phyloP scores from a whole-genome alignment of 306 rosid genomes.

The Dalbergia cultrata region DNA sequence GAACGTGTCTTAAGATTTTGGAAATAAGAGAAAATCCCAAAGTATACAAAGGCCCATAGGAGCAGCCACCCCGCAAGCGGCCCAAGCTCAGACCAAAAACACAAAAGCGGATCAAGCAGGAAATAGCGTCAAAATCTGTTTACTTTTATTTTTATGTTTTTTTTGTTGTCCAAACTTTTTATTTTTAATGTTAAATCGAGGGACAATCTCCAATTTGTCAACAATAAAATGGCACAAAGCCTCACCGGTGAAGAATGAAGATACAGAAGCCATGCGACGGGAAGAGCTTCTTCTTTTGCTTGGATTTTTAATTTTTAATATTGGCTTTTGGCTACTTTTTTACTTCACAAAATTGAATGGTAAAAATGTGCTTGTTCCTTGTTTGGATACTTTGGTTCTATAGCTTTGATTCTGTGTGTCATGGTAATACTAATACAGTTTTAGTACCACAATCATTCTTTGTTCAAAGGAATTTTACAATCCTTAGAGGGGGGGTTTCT shows the following conservation, averaged over 20 bases:
- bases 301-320: neutral
- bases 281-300: conserved; percentile 42
- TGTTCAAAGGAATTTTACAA: conserved; percentile 17
- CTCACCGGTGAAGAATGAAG: conserved; percentile 72
- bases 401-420: no score
- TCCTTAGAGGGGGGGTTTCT: neutral
- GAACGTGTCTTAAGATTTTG: no score
- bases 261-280: conserved; percentile 82
- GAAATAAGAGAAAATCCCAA: no score
- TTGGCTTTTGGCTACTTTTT: neutral
- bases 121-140: no score
- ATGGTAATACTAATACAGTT: neutral
- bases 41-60: no score
- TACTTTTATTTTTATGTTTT: no score
- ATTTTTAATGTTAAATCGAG: conserved; percentile 53
- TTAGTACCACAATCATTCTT: neutral
- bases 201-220: conserved; percentile 80
- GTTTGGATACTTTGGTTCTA: no score
- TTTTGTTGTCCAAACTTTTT: no score
- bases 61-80: no score
- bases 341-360: no score
- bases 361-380: no score
- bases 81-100: no score
- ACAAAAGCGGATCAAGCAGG: conserved; percentile 40
- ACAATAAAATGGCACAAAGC: conserved; percentile 87